A percentile compares a stretch with the other conserved stretches of the same genome.
Conservation (phyloP, 2,329 filamentous ascomycete species). For the Chaetomium sp. region DNA sequence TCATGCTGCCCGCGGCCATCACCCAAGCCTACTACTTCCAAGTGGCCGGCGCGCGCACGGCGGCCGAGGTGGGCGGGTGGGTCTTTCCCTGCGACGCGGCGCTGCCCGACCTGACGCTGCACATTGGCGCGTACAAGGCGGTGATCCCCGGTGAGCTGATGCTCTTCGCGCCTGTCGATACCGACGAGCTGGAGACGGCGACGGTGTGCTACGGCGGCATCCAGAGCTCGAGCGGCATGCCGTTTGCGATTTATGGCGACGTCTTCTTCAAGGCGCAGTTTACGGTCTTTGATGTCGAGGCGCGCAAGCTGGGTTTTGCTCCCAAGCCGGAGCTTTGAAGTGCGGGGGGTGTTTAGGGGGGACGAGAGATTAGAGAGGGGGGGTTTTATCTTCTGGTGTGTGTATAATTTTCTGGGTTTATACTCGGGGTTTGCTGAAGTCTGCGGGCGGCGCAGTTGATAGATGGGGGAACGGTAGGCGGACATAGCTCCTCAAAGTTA, state of each 20-base stretch:
- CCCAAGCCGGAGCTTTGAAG: conserved; percentile 34
- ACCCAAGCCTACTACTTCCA: conserved; percentile 59
- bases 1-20: conserved; percentile 55
- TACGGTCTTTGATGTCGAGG: conserved; percentile 61
- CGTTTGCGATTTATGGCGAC: conserved; percentile 68
- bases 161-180: conserved; percentile 50
- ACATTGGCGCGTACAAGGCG: conserved; percentile 53
- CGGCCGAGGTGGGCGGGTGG: conserved; percentile 52
- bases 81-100: conserved; percentile 36
- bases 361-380: not conserved
- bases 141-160: conserved; percentile 49
- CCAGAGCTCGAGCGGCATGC: conserved; percentile 59
- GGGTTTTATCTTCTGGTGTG: conserved; percentile 2
- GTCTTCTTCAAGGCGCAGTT: conserved; percentile 71
- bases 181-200: conserved; percentile 54
- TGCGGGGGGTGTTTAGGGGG: not conserved
- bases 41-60: conserved; percentile 51
- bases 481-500: not conserved
- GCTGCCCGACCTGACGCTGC: conserved; percentile 43
- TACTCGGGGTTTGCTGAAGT: not conserved
- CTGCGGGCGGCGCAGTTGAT: conserved; percentile 1
- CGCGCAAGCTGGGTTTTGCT: conserved; percentile 52
- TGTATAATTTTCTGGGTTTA: conserved; percentile 11
- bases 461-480: conserved; percentile 1
- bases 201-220: conserved; percentile 67